Evolutionary conservation across 1,284 basidiomycete genomes (phyloP), one percentile per base, ranked within the genome.

Genomic region (Mixia osmundae): DNA sequence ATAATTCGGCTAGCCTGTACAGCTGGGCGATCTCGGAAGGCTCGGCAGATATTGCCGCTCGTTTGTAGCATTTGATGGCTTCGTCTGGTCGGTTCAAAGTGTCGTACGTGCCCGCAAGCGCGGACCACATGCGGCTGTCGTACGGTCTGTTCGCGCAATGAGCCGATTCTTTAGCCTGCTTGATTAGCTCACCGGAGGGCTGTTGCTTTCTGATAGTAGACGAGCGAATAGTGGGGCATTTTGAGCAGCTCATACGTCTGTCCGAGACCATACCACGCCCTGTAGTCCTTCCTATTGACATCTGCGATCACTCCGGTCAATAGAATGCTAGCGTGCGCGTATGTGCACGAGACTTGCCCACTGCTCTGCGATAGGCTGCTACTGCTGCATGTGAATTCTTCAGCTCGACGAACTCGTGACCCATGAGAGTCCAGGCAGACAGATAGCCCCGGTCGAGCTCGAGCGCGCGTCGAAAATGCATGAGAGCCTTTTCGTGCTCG

Each of bases 321-420:
- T n/a, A n/a, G n/a, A n/a, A n/a, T n/a, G n/a, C n/a, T n/a, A n/a
- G n/a, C n/a, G n/a, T n/a, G n/a, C n/a, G n/a, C n/a, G 25, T 7
- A 23, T 21, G 9, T n/a, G 22, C 4, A 19, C 19, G 22, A 11
- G 4, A 58, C 75, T 41, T 55, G 83, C 83, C 80, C 42, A 95
- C 73, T 38, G 89, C 91, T 51, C 83, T 69, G 33, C 91, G 69
- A 58, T 97, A 99, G 20, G 85, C 80, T 58, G 95, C 91, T 38
- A 95, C 89, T 1, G 91, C 91, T 2, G 91, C 89, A 62, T 95
- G 87, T 12, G 82, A 82, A 57, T 99, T 97, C 59, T 95, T 95
- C 67, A 95, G 72, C 60, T 97, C 91, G 37, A 97, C 76, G 52
- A 83, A 97, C 56, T 95, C 91, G 56, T 97, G 91, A 0, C 91